These are phyloP conservation scores for Pyricularia sp. DNA, from an alignment of 2,329 filamentous ascomycete genomes.

Conservation along the genomic window DNA sequence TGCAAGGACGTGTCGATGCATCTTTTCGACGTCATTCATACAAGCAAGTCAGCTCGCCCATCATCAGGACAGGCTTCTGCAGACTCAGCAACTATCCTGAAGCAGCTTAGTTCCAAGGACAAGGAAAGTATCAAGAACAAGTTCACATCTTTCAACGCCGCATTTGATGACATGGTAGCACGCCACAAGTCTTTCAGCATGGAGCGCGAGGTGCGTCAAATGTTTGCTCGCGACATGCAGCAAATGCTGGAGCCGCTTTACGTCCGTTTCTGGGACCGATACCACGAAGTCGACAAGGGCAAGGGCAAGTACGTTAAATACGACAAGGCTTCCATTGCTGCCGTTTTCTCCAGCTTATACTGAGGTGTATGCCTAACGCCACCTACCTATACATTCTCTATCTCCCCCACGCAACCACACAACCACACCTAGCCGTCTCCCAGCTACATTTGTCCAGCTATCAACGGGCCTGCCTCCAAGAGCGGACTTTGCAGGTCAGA, in stretches of 20 bases:
- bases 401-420: background rate
- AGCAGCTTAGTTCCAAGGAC: constrained; percentile 77
- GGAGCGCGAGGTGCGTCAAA: constrained; percentile 79
- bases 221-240: constrained; percentile 77
- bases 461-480: background rate
- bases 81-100: constrained; percentile 77
- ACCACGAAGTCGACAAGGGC: constrained; percentile 95
- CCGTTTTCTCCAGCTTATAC: constrained; percentile 48
- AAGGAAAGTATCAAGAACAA: constrained; percentile 96
- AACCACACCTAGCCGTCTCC: background rate
- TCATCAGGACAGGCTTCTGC: constrained; percentile 58
- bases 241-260: constrained; percentile 91
- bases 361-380: constrained; percentile 13
- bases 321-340: constrained; percentile 73
- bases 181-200: constrained; percentile 78
- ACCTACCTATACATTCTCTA: background rate
- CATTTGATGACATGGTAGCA: constrained; percentile 80
- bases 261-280: constrained; percentile 90
- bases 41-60: constrained; percentile 64
- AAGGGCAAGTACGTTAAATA: constrained; percentile 98
- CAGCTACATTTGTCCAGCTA: background rate
- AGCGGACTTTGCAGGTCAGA: background rate
- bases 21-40: constrained; percentile 87
- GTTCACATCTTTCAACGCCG: constrained; percentile 82
- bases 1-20: constrained; percentile 83